Evolutionary conservation across 1,284 basidiomycete genomes (phyloP).

Genomic region (Sporisorium graminicola): DNA sequence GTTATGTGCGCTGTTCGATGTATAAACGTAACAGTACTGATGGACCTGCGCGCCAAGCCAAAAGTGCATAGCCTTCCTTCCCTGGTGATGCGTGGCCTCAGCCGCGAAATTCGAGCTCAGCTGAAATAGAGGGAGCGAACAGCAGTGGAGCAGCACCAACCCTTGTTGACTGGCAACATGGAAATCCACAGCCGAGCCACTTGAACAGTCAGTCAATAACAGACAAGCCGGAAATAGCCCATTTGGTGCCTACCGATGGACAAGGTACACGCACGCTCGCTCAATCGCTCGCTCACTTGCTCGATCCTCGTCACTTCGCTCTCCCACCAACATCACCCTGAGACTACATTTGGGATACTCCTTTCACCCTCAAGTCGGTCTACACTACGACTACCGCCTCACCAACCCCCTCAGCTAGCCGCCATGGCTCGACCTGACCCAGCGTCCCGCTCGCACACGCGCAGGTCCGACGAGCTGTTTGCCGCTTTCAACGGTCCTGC

Average conservation of each 20-base stretch:
- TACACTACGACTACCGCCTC: neutral
- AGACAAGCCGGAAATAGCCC: neutral
- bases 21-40: neutral
- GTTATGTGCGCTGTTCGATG: too few species aligned
- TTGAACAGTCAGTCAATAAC: neutral
- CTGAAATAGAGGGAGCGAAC: neutral
- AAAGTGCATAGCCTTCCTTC: neutral
- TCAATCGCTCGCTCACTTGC: too few species aligned
- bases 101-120: conserved; percentile 3
- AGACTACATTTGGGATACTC: neutral
- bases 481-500: conserved; percentile 41
- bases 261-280: too few species aligned
- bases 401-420: too few species aligned
- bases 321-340: neutral
- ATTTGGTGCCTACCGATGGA: too few species aligned
- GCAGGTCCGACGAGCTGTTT: conserved; percentile 40
- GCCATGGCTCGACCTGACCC: conserved; percentile 42
- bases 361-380: neutral
- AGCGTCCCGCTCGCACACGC: conserved; percentile 23
- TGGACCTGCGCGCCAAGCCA: conserved; percentile 3
- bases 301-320: neutral
- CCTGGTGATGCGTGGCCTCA: too few species aligned
- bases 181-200: neutral
- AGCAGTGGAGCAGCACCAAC: neutral
- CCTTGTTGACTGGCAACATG: neutral